phyloP scores from a whole-genome alignment of 2,329 filamentous ascomycete genomes.

The Paramyrothecium sp. region DNA sequence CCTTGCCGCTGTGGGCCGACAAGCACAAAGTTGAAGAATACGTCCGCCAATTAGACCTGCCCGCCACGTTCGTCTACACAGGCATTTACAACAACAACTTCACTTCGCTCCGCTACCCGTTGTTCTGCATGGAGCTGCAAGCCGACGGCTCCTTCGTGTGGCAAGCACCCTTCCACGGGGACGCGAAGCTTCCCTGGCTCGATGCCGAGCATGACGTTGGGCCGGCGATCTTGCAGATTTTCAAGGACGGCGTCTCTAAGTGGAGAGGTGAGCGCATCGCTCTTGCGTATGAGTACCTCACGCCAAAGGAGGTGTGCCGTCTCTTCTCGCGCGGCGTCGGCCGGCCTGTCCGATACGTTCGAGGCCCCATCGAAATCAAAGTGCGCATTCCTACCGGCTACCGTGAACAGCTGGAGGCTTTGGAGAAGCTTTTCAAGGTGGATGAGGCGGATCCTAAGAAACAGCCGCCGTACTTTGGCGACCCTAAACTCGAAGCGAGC shows the following conservation, averaged over 20 bases:
- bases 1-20: slow-evolving; percentile 84
- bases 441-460: slow-evolving; percentile 49
- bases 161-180: slow-evolving; percentile 90
- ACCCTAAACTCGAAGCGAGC: slow-evolving; percentile 53
- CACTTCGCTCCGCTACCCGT: slow-evolving; percentile 84
- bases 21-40: slow-evolving; percentile 95
- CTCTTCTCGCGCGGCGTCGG: slow-evolving; percentile 78
- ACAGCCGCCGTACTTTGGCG: slow-evolving; percentile 65
- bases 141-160: slow-evolving; percentile 83
- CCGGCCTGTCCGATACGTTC: slow-evolving; percentile 74
- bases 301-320: slow-evolving; percentile 77
- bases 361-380: slow-evolving; percentile 76
- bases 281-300: slow-evolving; percentile 86
- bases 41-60: slow-evolving; percentile 76
- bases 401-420: slow-evolving; percentile 75
- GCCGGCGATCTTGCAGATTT: slow-evolving; percentile 85
- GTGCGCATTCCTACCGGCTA: slow-evolving; percentile 88
- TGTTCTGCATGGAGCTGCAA: slow-evolving; percentile 93
- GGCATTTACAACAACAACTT: slow-evolving; percentile 99
- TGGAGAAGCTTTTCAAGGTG: slow-evolving; percentile 58
- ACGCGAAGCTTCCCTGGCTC: slow-evolving; percentile 88
- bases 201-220: slow-evolving; percentile 97
- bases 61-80: slow-evolving; percentile 90
- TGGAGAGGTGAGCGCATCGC: slow-evolving; percentile 82
- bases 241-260: slow-evolving; percentile 86